Conservation (phyloP, 306 rosid genomes). For the Malus sieversii region DNA sequence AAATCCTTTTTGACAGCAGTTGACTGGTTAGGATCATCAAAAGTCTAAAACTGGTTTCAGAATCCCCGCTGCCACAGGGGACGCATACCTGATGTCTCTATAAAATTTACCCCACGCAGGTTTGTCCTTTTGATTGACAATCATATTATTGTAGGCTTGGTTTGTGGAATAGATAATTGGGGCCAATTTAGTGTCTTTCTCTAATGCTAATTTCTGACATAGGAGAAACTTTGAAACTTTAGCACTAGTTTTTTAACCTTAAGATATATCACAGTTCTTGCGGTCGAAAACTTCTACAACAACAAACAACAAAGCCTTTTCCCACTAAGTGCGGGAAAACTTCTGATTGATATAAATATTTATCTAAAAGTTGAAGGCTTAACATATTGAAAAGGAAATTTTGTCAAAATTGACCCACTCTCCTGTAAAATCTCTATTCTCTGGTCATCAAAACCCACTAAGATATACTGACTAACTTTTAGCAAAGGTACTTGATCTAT, state of each 20-base stretch:
- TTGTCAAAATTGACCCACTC: neutral
- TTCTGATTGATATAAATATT: neutral
- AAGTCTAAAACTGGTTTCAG: neutral
- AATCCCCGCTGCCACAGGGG: neutral
- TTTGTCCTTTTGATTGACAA: neutral
- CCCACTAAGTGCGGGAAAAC: neutral
- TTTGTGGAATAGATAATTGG: neutral
- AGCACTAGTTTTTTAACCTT: neutral
- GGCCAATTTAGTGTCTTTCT: neutral
- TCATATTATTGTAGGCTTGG: slow-evolving; percentile 2
- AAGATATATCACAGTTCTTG: neutral
- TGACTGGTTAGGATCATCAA: neutral
- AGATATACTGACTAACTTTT: too few species aligned
- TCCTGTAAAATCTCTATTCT: neutral
- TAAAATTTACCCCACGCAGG: neutral
- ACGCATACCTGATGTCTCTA: neutral
- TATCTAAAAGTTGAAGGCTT: neutral
- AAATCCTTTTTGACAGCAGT: neutral
- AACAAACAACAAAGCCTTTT: too few species aligned
- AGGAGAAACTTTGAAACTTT: neutral
- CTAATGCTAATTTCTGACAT: neutral
- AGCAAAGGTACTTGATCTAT: too few species aligned
- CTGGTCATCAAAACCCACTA: neutral
- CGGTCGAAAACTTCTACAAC: neutral
- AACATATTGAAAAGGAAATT: neutral